phyloP scores from a whole-genome alignment of 495 filamentous ascomycete species.

The Hypoxylon intermedium region DNA sequence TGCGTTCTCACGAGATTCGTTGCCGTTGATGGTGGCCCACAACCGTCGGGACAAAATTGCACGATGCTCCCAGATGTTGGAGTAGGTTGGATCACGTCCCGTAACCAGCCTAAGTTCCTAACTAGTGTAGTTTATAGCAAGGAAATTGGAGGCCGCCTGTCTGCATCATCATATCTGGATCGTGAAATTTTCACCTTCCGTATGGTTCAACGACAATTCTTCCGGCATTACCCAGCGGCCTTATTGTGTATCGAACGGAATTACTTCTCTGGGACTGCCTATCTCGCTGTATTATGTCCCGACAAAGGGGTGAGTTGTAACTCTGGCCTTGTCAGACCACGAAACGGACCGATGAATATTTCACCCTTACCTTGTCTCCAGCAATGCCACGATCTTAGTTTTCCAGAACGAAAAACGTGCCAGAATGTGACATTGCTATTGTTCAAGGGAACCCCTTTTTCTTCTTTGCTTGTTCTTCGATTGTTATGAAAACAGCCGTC shows the following conservation, averaged over 20 bases:
- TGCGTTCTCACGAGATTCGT: constrained; percentile 24
- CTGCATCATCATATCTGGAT: constrained; percentile 3
- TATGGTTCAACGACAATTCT: constrained; percentile 15
- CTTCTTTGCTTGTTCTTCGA: constrained; percentile 6
- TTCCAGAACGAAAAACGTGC: constrained; percentile 4
- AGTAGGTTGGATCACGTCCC: constrained; percentile 6
- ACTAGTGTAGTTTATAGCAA: not conserved
- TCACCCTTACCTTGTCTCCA: not conserved
- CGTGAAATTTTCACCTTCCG: constrained; percentile 19
- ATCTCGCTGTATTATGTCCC: constrained; percentile 24
- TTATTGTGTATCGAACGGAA: constrained; percentile 28
- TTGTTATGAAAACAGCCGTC: constrained; percentile 11
- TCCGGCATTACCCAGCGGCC: constrained; percentile 29
- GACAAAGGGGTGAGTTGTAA: constrained; percentile 22
- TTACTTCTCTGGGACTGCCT: constrained; percentile 19
- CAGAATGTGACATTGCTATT: constrained; percentile 4
- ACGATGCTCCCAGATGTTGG: constrained; percentile 19
- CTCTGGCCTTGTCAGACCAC: constrained; percentile 13
- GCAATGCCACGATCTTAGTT: constrained; percentile 6
- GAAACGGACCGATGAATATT: constrained; percentile 32
- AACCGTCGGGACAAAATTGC: constrained; percentile 16
- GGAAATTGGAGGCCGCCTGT: constrained; percentile 6
- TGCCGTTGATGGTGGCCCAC: constrained; percentile 17
- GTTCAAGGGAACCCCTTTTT: constrained; percentile 1
- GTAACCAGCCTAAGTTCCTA: constrained; percentile 1